phyloP scores from a whole-genome alignment of 2,329 filamentous ascomycete genomes.

The Exophiala aquamarina region DNA sequence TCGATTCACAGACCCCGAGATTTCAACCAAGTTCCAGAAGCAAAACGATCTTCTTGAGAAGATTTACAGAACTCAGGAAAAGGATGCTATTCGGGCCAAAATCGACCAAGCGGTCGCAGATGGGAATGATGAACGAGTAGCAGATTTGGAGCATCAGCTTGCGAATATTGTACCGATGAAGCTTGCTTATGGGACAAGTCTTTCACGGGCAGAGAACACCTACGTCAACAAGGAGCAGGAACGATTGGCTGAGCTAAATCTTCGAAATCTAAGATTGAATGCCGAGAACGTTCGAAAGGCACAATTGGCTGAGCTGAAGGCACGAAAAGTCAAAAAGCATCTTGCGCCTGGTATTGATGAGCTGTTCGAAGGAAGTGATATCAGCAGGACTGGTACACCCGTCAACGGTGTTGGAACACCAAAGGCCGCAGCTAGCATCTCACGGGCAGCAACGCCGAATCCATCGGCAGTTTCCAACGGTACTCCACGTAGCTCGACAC shows the following conservation, averaged over 20 bases:
- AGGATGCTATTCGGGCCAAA: conserved; percentile 64
- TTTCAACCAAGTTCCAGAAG: conserved; percentile 74
- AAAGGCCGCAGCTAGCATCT: conserved; percentile 33
- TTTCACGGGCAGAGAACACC: conserved; percentile 56
- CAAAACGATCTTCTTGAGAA: conserved; percentile 67
- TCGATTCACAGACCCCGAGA: conserved; percentile 78
- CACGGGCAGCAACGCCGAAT: conserved; percentile 38
- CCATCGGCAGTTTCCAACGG: conserved; percentile 18
- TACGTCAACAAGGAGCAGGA: conserved; percentile 68
- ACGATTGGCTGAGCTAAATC: conserved; percentile 78
- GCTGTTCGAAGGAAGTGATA: conserved; percentile 47
- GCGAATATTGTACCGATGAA: conserved; percentile 55
- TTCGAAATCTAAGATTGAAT: conserved; percentile 79
- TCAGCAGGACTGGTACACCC: conserved; percentile 48
- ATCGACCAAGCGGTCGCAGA: conserved; percentile 65
- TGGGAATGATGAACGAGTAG: conserved; percentile 61
- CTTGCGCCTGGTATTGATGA: conserved; percentile 40
- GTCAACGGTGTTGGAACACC: conserved; percentile 54
- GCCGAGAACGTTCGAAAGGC: conserved; percentile 88
- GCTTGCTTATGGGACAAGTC: conserved; percentile 69
- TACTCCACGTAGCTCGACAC: conserved; percentile 22
- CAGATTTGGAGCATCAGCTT: conserved; percentile 50
- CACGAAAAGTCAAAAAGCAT: conserved; percentile 48
- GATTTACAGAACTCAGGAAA: conserved; percentile 63
- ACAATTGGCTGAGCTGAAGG: conserved; percentile 75